These are phyloP conservation scores for Mucuna pruriens DNA, from an alignment of 306 rosid genomes.

Conservation along the genomic window DNA sequence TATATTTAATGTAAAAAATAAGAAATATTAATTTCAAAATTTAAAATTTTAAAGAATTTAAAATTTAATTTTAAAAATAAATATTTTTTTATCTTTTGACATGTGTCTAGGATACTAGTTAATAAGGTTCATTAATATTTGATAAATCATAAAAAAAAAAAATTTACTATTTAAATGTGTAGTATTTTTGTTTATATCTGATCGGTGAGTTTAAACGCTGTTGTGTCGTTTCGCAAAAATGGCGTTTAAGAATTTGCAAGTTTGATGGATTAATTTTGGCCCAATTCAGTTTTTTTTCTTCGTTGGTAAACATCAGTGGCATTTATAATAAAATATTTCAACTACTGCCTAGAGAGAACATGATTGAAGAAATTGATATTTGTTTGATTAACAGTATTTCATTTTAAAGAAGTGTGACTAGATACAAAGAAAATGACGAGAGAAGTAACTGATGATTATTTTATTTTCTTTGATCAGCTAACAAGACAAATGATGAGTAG, in stretches of 20 bases:
- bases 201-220: too few species aligned
- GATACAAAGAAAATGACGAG: background rate
- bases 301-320: too few species aligned
- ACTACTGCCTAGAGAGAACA: background rate
- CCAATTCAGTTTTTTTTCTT: background rate
- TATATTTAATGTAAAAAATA: too few species aligned
- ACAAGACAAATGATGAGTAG: slow-evolving; percentile 9
- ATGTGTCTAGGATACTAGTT: background rate
- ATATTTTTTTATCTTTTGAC: background rate
- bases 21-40: background rate
- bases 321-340: too few species aligned
- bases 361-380: background rate
- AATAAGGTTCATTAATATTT: too few species aligned
- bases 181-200: too few species aligned
- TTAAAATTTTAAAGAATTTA: background rate
- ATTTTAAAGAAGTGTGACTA: background rate
- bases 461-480: background rate
- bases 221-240: too few species aligned
- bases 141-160: too few species aligned
- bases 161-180: too few species aligned
- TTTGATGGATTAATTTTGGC: background rate
- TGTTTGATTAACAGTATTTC: background rate
- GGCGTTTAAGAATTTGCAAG: background rate
- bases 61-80: background rate
- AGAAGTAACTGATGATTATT: background rate